Conservation (phyloP, 2,329 filamentous ascomycete genomes). For the Raffaelea arxii region DNA sequence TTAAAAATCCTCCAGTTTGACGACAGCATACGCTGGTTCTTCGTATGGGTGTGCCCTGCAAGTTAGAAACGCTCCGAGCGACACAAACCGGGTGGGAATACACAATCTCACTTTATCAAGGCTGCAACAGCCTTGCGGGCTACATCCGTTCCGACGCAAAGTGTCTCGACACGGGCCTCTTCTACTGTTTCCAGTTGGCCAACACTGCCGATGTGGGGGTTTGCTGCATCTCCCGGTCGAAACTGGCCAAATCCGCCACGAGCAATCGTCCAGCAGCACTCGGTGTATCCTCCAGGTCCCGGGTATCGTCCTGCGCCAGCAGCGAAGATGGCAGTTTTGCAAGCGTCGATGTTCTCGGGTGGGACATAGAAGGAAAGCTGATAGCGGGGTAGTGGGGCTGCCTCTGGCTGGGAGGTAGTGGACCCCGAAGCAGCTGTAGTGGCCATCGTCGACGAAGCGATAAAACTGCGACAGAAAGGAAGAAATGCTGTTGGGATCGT, state of each 20-base stretch:
- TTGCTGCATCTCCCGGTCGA: slow-evolving; percentile 49
- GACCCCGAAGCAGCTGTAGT: no score
- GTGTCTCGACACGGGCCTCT: slow-evolving; percentile 53
- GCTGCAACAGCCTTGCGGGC: slow-evolving; percentile 48
- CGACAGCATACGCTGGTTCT: slow-evolving; percentile 38
- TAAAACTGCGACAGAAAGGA: no score
- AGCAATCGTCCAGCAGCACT: slow-evolving; percentile 37
- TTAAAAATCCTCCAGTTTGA: slow-evolving; percentile 37
- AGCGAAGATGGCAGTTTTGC: slow-evolving; percentile 45
- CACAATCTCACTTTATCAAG: slow-evolving; percentile 49
- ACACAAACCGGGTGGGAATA: slow-evolving; percentile 1
- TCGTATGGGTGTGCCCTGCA: slow-evolving; percentile 42
- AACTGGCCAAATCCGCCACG: slow-evolving; percentile 53
- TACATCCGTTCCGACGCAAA: slow-evolving; percentile 50
- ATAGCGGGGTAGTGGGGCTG: not conserved
- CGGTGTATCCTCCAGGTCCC: slow-evolving; percentile 38
- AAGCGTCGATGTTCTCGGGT: slow-evolving; percentile 28
- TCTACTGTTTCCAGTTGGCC: slow-evolving; percentile 43
- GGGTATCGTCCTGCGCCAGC: slow-evolving; percentile 47
- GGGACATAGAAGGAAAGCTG: slow-evolving; percentile 35
- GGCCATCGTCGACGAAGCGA: no score
- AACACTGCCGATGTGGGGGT: slow-evolving; percentile 50
- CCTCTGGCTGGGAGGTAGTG: no score
- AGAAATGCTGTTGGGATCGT: no score
- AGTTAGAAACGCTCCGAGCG: no score